phyloP scores from a whole-genome alignment of 164 flowering plant species.

The Chloranthus sessilifolius region DNA sequence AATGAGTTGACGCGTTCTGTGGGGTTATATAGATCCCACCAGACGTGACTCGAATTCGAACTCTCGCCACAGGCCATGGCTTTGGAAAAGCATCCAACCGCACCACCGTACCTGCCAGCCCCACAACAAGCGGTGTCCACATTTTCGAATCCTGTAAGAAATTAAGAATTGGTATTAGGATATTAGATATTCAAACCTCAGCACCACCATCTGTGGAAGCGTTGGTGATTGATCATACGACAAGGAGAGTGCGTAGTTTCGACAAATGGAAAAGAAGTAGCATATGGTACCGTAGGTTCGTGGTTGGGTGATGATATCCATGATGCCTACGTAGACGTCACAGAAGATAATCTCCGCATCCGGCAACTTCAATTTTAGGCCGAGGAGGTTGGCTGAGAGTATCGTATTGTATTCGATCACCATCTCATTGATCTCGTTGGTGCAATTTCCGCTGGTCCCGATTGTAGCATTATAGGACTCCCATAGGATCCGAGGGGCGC shows the following conservation, averaged over 20 bases:
- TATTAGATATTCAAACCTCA: no score
- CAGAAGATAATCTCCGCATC: slow-evolving; percentile 51
- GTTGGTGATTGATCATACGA: no score
- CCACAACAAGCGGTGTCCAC: slow-evolving; percentile 64
- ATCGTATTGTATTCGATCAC: slow-evolving; percentile 39
- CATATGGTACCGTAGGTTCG: slow-evolving; percentile 41
- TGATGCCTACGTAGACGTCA: slow-evolving; percentile 54
- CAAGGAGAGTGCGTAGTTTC: no score
- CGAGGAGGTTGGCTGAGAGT: slow-evolving; percentile 32
- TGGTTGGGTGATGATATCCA: slow-evolving; percentile 45
- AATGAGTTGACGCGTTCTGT: slow-evolving; percentile 46
- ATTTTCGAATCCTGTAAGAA: slow-evolving; percentile 46
- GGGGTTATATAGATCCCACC: slow-evolving; percentile 86
- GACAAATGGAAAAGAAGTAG: slow-evolving; percentile 20
- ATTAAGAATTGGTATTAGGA: not conserved
- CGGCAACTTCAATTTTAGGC: slow-evolving; percentile 29
- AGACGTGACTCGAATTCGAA: slow-evolving; percentile 34
- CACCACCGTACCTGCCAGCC: slow-evolving; percentile 34
- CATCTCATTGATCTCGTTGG: slow-evolving; percentile 34
- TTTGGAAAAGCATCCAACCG: slow-evolving; percentile 41
- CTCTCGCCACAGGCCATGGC: slow-evolving; percentile 41
- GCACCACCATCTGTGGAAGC: no score
- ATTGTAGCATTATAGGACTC: slow-evolving; percentile 15
- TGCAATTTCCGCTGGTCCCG: slow-evolving; percentile 20
- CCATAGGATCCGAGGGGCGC: slow-evolving; percentile 44